Evolutionary conservation across 208 protist genomes (phyloP).

Genomic region (Herpetomonas samuelpessoai): DNA sequence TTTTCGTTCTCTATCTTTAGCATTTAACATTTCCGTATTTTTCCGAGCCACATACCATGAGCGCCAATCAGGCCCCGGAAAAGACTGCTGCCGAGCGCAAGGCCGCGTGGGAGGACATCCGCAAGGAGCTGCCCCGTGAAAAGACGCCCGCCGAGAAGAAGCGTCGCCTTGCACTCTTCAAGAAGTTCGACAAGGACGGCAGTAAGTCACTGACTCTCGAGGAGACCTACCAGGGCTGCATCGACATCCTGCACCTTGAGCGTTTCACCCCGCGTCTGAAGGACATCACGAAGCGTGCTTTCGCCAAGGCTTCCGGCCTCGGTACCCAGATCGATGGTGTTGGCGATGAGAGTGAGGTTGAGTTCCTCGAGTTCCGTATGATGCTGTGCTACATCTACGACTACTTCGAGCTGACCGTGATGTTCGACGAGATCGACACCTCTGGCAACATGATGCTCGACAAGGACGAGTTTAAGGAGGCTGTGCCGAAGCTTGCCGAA

Average conservation of each 20-base stretch:
- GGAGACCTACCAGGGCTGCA: constrained; percentile 25
- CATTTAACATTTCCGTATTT: constrained; percentile 6
- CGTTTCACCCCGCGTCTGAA: constrained; percentile 26
- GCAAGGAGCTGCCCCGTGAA: constrained; percentile 17
- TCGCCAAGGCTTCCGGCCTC: constrained; percentile 40
- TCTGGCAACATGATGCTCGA: no score
- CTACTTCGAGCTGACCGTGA: no score
- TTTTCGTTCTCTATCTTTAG: no score
- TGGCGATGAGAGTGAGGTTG: constrained; percentile 63
- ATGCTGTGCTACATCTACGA: no score
- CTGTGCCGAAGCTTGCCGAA: constrained; percentile 26
- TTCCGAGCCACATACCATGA: background rate
- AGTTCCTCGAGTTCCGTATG: no score
- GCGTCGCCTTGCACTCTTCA: constrained; percentile 27
- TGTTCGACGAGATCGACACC: no score
- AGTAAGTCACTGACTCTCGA: constrained; percentile 16
- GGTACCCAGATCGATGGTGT: constrained; percentile 28
- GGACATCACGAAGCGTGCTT: constrained; percentile 48
- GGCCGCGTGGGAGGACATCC: constrained; percentile 14
- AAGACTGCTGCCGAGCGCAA: no score
- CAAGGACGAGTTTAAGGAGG: no score
- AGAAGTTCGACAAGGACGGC: constrained; percentile 19
- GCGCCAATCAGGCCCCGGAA: constrained; percentile 3
- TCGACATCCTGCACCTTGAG: constrained; percentile 33
- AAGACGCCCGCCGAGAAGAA: constrained; percentile 24